A percentile compares a stretch with the other conserved stretches of the same genome.
Conservation (phyloP, 345 rosid genomes). For the Streptanthus diversifolius region DNA sequence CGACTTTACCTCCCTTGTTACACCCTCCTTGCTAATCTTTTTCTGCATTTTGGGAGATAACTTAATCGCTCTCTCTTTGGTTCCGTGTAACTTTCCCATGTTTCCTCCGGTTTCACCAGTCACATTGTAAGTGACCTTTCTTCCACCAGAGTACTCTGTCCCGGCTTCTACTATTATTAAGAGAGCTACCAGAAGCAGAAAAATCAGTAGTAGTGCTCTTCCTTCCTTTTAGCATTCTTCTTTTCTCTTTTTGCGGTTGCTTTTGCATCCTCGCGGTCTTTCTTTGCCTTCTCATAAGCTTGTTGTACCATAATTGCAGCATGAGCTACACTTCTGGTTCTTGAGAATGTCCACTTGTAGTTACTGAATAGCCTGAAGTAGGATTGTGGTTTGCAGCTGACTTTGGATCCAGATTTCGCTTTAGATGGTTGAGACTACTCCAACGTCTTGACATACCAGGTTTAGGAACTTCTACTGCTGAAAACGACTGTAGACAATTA, state of each 20-base stretch:
- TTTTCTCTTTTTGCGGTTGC: constrained; percentile 42
- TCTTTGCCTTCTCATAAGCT: constrained; percentile 53
- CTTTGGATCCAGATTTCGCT: constrained; percentile 38
- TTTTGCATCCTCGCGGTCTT: constrained; percentile 62
- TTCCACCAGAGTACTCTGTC: constrained; percentile 25
- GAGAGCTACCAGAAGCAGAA: constrained; percentile 31
- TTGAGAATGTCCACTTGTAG: constrained; percentile 46
- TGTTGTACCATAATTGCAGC: constrained; percentile 59
- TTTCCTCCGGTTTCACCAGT: constrained; percentile 23
- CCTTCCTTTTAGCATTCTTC: constrained; percentile 46
- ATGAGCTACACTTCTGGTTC: constrained; percentile 48
- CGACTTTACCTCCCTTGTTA: neutral
- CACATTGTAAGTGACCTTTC: constrained; percentile 24
- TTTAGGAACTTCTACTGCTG: constrained; percentile 51
- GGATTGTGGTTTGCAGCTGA: constrained; percentile 29
- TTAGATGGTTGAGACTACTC: constrained; percentile 42
- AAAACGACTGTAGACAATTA: constrained; percentile 56
- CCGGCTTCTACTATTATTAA: constrained; percentile 46
- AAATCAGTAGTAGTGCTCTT: constrained; percentile 16
- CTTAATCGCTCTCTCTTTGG: constrained; percentile 38
- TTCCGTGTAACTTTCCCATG: constrained; percentile 16
- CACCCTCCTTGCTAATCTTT: constrained; percentile 34
- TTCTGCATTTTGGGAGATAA: constrained; percentile 37
- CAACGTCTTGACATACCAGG: constrained; percentile 47
- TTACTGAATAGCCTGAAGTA: constrained; percentile 35